These are phyloP conservation scores for Aspergillus sparsus DNA, from an alignment of 495 filamentous ascomycete genomes.

Conservation along the genomic window DNA sequence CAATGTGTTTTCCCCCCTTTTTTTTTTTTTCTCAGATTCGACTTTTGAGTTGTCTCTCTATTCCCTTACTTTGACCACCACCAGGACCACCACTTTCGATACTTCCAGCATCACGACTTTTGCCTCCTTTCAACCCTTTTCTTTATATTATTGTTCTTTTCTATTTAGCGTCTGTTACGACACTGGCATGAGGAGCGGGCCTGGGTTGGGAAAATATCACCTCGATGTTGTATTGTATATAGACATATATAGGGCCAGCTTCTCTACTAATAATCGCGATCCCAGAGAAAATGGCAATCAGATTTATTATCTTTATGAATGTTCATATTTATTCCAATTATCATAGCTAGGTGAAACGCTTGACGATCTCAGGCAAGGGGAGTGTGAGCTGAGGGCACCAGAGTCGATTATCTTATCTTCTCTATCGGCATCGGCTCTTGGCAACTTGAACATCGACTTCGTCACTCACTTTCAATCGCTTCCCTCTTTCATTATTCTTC, in stretches of 20 bases:
- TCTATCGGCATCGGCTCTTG: slow-evolving; percentile 20
- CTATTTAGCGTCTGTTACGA: slow-evolving; percentile 29
- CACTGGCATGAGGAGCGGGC: slow-evolving; percentile 27
- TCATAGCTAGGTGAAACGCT: not conserved
- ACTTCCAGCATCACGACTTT: slow-evolving; percentile 13
- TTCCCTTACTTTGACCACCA: slow-evolving; percentile 1
- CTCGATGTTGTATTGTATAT: slow-evolving; percentile 27
- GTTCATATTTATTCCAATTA: not conserved
- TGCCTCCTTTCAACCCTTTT: slow-evolving; percentile 14
- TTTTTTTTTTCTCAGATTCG: slow-evolving; percentile 11
- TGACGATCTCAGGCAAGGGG: no score
- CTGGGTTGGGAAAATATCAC: slow-evolving; percentile 23
- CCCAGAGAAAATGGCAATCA: slow-evolving; percentile 16
- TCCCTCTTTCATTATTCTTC: slow-evolving; percentile 2
- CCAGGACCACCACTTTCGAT: not conserved
- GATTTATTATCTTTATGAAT: slow-evolving; percentile 1
- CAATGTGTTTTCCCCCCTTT: slow-evolving; percentile 6
- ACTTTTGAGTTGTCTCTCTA: not conserved
- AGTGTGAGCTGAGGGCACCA: not conserved
- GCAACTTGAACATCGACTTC: slow-evolving; percentile 1
- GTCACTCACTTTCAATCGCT: not conserved
- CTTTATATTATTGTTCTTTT: slow-evolving; percentile 15
- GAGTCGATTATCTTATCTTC: slow-evolving; percentile 5
- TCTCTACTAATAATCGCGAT: slow-evolving; percentile 21
- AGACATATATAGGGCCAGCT: slow-evolving; percentile 21